Conservation (phyloP, 2,329 filamentous ascomycete species). For the Huntiella bhutanensis region DNA sequence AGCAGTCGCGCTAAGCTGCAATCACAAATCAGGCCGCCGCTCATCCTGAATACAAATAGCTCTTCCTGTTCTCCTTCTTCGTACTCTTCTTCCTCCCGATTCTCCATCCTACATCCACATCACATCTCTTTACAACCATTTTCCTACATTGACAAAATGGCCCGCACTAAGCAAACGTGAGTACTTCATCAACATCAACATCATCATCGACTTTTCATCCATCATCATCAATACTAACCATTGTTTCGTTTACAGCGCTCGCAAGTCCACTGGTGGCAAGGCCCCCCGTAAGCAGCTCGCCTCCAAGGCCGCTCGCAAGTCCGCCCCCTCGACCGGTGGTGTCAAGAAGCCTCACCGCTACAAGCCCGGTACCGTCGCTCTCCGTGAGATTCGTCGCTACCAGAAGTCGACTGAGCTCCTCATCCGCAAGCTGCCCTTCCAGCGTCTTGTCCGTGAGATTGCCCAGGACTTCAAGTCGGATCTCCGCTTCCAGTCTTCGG, state of each 20-base stretch:
- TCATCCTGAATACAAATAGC: constrained; percentile 17
- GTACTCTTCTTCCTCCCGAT: constrained; percentile 13
- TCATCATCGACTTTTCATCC: constrained; percentile 15
- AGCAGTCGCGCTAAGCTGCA: constrained; percentile 5
- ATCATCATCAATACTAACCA: constrained; percentile 26
- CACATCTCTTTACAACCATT: constrained; percentile 14
- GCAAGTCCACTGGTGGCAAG: constrained; percentile 67
- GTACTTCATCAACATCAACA: constrained; percentile 2
- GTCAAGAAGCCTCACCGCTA: constrained; percentile 89
- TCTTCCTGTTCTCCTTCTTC: not conserved
- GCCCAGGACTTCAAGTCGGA: constrained; percentile 91
- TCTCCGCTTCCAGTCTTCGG: constrained; percentile 93
- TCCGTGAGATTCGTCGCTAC: constrained; percentile 96
- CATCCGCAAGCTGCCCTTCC: constrained; percentile 94
- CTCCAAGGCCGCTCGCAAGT: constrained; percentile 98
- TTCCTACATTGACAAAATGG: constrained; percentile 27
- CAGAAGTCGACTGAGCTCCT: constrained; percentile 94
- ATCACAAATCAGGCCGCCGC: constrained; percentile 14
- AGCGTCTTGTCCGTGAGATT: constrained; percentile 93
- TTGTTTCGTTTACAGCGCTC: constrained; percentile 21
- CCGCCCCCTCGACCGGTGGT: constrained; percentile 86
- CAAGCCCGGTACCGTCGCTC: constrained; percentile 87
- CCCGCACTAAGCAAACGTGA: constrained; percentile 43
- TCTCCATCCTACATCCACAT: constrained; percentile 16
- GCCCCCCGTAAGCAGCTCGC: constrained; percentile 88